Conservation (phyloP, 176 grass and related monocot species). For the Zoysia japonica region DNA sequence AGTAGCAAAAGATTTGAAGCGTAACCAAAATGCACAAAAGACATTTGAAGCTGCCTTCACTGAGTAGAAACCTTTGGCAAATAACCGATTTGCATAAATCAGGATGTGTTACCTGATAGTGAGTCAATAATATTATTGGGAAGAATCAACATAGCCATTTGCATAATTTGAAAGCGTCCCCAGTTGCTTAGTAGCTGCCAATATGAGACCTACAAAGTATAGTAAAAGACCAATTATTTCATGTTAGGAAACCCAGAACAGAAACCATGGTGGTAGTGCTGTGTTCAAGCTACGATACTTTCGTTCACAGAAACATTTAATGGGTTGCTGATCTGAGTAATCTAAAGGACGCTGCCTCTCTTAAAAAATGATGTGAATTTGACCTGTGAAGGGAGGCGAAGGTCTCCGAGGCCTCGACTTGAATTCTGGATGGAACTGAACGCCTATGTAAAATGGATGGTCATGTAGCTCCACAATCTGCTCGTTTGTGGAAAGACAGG, state of each 20-base stretch:
- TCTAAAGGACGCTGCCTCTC: no score
- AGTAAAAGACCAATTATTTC: background rate
- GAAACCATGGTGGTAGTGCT: background rate
- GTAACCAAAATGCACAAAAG: background rate
- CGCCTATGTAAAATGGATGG: constrained; percentile 86
- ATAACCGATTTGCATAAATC: background rate
- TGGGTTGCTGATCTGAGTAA: no score
- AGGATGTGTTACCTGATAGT: background rate
- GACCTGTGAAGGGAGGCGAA: constrained; percentile 82
- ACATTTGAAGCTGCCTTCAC: background rate
- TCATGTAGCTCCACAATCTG: constrained; percentile 82
- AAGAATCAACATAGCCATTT: constrained; percentile 42
- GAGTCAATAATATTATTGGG: constrained; percentile 18
- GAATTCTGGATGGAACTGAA: constrained; percentile 97
- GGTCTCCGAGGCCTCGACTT: constrained; percentile 87
- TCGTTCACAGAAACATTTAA: no score
- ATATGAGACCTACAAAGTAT: constrained; percentile 67
- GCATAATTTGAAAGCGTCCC: constrained; percentile 33
- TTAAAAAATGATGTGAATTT: no score
- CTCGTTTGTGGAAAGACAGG: background rate
- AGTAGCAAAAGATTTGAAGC: background rate
- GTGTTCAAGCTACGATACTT: background rate
- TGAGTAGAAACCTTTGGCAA: background rate
- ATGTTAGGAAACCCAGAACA: background rate
- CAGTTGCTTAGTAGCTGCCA: constrained; percentile 74